Evolutionary conservation across 73 alveolate genomes (phyloP).

Genomic region (Tetrahymena borealis): DNA sequence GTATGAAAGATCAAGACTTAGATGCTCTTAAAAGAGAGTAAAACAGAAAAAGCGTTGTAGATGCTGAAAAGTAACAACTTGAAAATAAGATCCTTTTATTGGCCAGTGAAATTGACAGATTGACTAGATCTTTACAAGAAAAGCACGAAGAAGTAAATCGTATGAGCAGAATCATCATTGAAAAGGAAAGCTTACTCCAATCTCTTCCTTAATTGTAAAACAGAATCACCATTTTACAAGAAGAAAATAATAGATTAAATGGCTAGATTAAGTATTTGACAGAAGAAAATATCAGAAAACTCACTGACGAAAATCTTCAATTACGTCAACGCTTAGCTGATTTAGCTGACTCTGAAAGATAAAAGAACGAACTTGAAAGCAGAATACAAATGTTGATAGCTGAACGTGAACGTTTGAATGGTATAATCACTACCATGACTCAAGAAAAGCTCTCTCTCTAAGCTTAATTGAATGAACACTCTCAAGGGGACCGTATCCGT

Average conservation of each 20-base stretch:
- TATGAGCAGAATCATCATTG: background rate
- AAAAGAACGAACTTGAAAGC: background rate
- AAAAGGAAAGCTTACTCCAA: background rate
- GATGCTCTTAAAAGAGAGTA: background rate
- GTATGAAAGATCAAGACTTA: background rate
- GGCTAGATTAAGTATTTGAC: background rate
- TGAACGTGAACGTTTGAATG: background rate
- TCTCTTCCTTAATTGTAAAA: background rate
- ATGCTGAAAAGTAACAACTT: background rate
- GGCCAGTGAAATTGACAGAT: background rate
- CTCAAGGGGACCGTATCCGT: background rate
- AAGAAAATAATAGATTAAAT: background rate
- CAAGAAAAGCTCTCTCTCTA: background rate
- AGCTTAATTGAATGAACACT: background rate
- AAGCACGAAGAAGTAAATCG: background rate
- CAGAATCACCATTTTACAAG: background rate
- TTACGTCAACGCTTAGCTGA: background rate
- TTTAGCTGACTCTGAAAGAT: background rate
- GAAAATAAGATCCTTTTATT: background rate
- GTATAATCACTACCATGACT: background rate
- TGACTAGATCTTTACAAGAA: background rate
- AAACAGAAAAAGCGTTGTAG: background rate
- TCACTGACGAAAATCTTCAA: background rate
- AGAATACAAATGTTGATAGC: background rate
- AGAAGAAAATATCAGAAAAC: background rate